These are phyloP conservation scores for Boletus smithii DNA, from an alignment of 1,284 basidiomycete species.

Conservation along the genomic window DNA sequence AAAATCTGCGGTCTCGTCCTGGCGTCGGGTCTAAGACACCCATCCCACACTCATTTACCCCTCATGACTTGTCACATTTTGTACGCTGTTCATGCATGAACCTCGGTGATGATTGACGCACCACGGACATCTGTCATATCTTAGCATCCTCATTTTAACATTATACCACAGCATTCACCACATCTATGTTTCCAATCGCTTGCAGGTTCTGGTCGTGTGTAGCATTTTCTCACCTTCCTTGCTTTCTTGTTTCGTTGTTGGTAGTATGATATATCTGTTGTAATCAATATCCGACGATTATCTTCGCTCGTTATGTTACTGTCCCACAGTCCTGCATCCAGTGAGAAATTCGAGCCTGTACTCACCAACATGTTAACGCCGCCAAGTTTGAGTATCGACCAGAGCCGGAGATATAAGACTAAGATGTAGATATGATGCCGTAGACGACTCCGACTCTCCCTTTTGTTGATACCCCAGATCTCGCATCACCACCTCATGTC, in stretches of 20 bases:
- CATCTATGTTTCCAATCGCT: constrained; percentile 27
- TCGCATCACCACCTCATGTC: constrained; percentile 12
- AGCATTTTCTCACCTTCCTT: constrained; percentile 30
- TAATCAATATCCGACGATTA: constrained; percentile 23
- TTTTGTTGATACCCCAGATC: no score
- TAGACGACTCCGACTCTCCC: no score
- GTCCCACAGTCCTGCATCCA: background rate
- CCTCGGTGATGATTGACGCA: constrained; percentile 26
- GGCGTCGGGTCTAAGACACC: constrained; percentile 48
- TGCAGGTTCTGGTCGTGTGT: constrained; percentile 37
- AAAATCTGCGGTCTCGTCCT: constrained; percentile 39
- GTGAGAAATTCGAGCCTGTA: constrained; percentile 7
- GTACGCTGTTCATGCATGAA: constrained; percentile 27
- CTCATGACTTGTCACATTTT: constrained; percentile 23
- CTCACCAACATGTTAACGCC: constrained; percentile 13
- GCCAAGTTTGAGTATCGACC: background rate
- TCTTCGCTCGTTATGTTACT: background rate
- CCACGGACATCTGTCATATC: constrained; percentile 29
- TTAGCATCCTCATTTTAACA: constrained; percentile 34
- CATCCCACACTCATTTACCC: constrained; percentile 27
- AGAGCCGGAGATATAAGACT: constrained; percentile 2
- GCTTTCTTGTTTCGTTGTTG: constrained; percentile 19
- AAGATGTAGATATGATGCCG: no score
- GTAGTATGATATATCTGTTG: constrained; percentile 31
- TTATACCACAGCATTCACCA: constrained; percentile 33